A percentile compares a stretch with the other conserved stretches of the same genome.
Evolutionary conservation across 148 eudicot species (phyloP).

Genomic region (Cornus suecica): DNA sequence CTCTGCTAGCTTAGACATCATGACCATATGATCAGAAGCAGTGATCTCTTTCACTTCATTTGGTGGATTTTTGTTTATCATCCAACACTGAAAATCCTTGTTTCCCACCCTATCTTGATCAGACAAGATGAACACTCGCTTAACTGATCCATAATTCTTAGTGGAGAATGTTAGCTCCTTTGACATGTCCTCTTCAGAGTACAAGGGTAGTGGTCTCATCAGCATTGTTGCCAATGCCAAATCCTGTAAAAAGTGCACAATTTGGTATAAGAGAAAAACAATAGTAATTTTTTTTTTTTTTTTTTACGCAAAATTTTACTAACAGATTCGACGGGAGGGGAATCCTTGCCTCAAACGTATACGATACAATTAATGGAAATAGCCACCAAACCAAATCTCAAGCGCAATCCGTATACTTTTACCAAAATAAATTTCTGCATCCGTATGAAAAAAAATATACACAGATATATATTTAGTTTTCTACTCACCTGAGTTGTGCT

Average conservation of each 20-base stretch:
- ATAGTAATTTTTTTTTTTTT: too few relatives aligned
- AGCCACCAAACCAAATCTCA: too few relatives aligned
- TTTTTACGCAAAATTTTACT: too few relatives aligned
- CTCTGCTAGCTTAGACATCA: slow-evolving; percentile 17
- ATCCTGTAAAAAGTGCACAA: slow-evolving; percentile 12
- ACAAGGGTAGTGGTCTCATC: slow-evolving; percentile 9
- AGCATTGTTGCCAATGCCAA: slow-evolving; percentile 14
- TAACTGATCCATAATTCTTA: slow-evolving; percentile 15
- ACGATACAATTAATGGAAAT: too few relatives aligned
- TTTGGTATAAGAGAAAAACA: not conserved
- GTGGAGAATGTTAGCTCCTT: slow-evolving; percentile 6
- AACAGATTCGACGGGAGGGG: too few relatives aligned
- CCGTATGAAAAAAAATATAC: too few relatives aligned
- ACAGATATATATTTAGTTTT: not conserved
- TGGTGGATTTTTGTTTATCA: slow-evolving; percentile 21
- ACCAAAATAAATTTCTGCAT: not conserved
- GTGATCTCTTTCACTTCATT: slow-evolving; percentile 15
- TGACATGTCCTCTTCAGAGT: slow-evolving; percentile 1
- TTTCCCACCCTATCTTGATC: slow-evolving; percentile 23
- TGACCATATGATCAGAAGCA: slow-evolving; percentile 21
- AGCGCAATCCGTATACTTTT: too few relatives aligned
- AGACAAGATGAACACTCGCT: slow-evolving; percentile 15
- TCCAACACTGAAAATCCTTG: slow-evolving; percentile 2
- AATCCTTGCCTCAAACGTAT: too few relatives aligned
- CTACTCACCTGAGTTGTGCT: slow-evolving; percentile 19